Evolutionary conservation across 169 alveolate genomes (phyloP).

Genomic region (Eimeria maxima): DNA sequence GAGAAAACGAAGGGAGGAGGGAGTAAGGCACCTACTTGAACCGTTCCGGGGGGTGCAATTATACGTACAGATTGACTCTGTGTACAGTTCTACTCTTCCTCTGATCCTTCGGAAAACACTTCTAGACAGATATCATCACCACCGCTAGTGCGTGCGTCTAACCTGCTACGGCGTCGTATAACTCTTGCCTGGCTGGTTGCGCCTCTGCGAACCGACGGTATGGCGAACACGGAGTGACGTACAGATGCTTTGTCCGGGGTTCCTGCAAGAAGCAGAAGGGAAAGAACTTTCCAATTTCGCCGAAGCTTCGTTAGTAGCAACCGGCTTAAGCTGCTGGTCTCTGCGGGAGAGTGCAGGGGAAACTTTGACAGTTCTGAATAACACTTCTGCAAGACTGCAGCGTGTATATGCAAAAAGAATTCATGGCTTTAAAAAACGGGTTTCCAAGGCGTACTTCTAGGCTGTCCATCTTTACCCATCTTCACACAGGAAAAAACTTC

Average conservation of each 20-base stretch:
- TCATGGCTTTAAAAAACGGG: not conserved
- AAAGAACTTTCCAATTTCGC: not conserved
- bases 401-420: not conserved
- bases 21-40: not conserved
- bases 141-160: not conserved
- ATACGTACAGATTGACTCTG: not conserved
- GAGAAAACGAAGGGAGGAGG: not conserved
- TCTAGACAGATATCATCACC: not conserved
- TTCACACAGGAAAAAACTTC: not conserved
- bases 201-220: conserved; percentile 2
- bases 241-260: conserved; percentile 43
- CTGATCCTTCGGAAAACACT: not conserved
- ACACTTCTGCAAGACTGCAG: not conserved
- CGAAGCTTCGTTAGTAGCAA: not conserved
- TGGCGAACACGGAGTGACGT: conserved; percentile 69
- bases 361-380: not conserved
- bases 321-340: not conserved
- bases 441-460: not conserved
- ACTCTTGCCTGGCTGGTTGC: conserved; percentile 21
- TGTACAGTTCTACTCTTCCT: not conserved
- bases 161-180: conserved; percentile 62
- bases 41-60: not conserved
- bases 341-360: not conserved
- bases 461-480: not conserved
- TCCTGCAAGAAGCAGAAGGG: conserved; percentile 20